A percentile compares a stretch with the other conserved stretches of the same genome.
Evolutionary conservation across 2,329 filamentous ascomycete species (phyloP).

Genomic region (Aspergillus hortae): DNA sequence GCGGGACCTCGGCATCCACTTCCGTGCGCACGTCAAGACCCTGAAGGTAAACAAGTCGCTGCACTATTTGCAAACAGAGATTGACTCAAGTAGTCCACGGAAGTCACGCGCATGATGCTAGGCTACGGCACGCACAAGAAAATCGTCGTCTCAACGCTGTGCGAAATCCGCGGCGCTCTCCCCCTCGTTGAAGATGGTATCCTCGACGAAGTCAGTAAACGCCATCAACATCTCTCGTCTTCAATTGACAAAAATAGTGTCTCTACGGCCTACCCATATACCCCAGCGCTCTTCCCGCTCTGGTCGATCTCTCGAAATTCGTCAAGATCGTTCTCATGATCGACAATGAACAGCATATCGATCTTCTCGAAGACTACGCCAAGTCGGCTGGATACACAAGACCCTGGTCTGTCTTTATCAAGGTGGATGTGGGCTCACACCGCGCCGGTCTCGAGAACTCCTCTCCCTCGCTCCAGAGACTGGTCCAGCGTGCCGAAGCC

Average conservation of each 20-base stretch:
- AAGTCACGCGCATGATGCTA: constrained; percentile 42
- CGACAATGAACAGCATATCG: constrained; percentile 23
- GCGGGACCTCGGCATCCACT: constrained; percentile 34
- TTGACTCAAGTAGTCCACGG: constrained; percentile 15
- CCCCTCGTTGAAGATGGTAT: constrained; percentile 40
- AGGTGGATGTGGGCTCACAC: constrained; percentile 22
- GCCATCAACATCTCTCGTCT: background rate
- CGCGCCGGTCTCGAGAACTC: constrained; percentile 17
- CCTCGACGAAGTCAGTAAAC: constrained; percentile 38
- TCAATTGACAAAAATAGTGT: constrained; percentile 13
- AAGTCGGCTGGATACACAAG: background rate
- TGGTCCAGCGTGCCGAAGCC: constrained; percentile 15
- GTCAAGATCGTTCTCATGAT: constrained; percentile 37
- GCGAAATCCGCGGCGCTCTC: constrained; percentile 39
- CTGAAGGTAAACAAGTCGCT: constrained; percentile 32
- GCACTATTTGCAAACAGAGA: background rate
- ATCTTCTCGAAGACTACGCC: constrained; percentile 16
- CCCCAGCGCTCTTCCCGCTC: constrained; percentile 28
- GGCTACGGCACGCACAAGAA: constrained; percentile 34
- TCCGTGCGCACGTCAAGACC: constrained; percentile 46
- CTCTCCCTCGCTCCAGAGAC: constrained; percentile 8
- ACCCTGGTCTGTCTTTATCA: constrained; percentile 24
- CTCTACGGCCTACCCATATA: constrained; percentile 43
- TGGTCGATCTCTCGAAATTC: constrained; percentile 26
- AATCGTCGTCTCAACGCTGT: constrained; percentile 41